Evolutionary conservation across 2,329 filamentous ascomycete species (phyloP), one percentile per base, ranked within the genome.

Genomic region (Sarocladium strictum): DNA sequence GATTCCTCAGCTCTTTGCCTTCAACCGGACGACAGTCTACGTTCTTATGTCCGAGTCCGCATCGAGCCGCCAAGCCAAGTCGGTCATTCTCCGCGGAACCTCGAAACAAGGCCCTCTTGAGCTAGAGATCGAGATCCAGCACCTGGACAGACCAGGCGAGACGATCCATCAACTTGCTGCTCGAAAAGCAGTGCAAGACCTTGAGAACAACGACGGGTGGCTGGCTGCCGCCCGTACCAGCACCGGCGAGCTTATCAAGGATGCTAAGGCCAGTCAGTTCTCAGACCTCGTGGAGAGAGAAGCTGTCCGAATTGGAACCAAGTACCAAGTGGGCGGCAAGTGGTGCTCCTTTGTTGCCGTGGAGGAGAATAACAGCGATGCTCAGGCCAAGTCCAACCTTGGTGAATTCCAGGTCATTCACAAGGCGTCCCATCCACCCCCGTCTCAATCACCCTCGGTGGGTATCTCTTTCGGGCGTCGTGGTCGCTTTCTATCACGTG

Each of bases 281-380:
- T 67, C 76, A 12, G 77, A 83, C 47, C 75, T 90, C 62, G 78
- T 84, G 0, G 78, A 86, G 64, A 76, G 78, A 1, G 86, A 90
- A 63, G 85, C 79, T 9, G 83, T 90, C 1, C 72, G 80, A 0
- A 72, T 90, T 0, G 86, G 87, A 0, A 75, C 84, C 12, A 73
- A 76, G 55, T 89, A 82, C 62, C 85, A 89, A 61, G 79, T 90
- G 9, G 80, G 77, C 2, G 81, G 85, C 1, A 87, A 85, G 63
- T 88, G 83, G 79, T 87, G 83, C 62, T 88, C 85, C 0, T 91
- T 90, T 58, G 81, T 90, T 2, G 87, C 87, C 2, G 74, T 87
- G 1, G 75, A 85, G 1, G 75, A 85, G 57, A 70, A 74, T 9
- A 67, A 72, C 1, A 55, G 49, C 5, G 54, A 53, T 3, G 45